Conservation (phyloP, 1,284 basidiomycete genomes). For the Sporisorium graminicola region DNA sequence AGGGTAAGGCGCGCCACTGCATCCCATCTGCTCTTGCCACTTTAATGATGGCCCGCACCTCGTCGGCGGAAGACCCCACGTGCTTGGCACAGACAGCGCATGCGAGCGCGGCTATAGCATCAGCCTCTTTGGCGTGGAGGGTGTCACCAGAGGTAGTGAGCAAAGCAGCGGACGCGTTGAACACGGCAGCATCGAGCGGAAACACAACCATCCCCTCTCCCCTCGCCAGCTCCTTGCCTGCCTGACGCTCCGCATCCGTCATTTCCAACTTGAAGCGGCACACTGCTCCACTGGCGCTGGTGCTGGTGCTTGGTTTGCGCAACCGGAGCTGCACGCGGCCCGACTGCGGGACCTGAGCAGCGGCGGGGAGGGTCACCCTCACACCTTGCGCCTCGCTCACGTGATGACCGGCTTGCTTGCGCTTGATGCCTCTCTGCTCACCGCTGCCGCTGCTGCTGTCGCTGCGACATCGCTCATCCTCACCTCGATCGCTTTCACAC, state of each 20-base stretch:
- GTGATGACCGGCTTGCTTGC: constrained; percentile 25
- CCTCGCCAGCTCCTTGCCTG: constrained; percentile 7
- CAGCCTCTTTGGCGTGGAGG: background rate
- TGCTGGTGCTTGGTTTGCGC: too few relatives aligned
- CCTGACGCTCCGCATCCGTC: constrained; percentile 14
- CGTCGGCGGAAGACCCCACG: constrained; percentile 5
- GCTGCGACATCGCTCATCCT: constrained; percentile 9
- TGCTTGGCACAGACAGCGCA: constrained; percentile 16
- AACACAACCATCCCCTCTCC: constrained; percentile 24
- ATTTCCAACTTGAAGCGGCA: constrained; percentile 22
- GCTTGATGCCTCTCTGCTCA: background rate
- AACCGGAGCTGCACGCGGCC: constrained; percentile 5
- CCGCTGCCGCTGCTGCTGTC: constrained; percentile 9
- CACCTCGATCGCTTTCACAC: constrained; percentile 12
- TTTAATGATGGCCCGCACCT: too few relatives aligned
- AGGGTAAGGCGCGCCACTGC: constrained; percentile 91
- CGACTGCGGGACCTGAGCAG: constrained; percentile 3
- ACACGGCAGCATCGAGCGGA: constrained; percentile 32
- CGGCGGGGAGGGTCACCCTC: constrained; percentile 11
- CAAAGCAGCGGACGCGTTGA: too few relatives aligned
- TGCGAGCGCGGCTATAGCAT: background rate
- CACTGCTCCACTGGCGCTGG: background rate
- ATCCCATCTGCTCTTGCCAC: too few relatives aligned
- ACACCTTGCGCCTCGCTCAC: constrained; percentile 4
- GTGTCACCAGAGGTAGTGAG: too few relatives aligned